These are phyloP conservation scores for Euphorbia corollata DNA, from an alignment of 441 rosid species.

Conservation along the genomic window DNA sequence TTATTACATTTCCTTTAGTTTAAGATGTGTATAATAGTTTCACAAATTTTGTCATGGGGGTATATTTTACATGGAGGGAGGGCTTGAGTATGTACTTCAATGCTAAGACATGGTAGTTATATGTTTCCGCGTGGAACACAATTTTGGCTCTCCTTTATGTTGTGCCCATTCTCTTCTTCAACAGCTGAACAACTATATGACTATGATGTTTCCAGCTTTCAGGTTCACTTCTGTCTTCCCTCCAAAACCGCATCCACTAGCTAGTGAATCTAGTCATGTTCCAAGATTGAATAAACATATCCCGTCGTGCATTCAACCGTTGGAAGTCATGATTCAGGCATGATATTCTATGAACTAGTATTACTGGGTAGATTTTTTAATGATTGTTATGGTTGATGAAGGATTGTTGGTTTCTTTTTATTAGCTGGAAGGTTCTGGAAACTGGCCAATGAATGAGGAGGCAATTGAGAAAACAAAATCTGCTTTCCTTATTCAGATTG, in stretches of 20 bases:
- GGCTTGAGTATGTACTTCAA: background rate
- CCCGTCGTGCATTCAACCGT: conserved; percentile 60
- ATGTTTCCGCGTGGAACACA: background rate
- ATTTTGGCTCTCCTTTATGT: background rate
- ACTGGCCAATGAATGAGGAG: conserved; percentile 85
- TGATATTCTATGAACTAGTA: conserved; percentile 11
- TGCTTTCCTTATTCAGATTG: conserved; percentile 84
- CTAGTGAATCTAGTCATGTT: conserved; percentile 35
- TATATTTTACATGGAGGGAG: background rate
- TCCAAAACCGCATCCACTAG: conserved; percentile 84
- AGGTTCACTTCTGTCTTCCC: conserved; percentile 85
- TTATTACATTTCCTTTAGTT: background rate
- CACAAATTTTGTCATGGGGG: background rate
- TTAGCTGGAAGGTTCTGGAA: conserved; percentile 96
- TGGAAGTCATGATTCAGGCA: conserved; percentile 94
- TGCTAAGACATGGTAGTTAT: background rate
- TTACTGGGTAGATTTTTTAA: background rate
- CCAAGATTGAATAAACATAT: conserved; percentile 42
- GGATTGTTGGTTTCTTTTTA: conserved; percentile 13
- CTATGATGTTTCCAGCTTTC: conserved; percentile 52
- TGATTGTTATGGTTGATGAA: conserved; percentile 18
- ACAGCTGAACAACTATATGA: conserved; percentile 17
- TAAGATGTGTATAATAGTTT: background rate
- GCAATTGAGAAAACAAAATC: conserved; percentile 85
- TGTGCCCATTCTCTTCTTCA: background rate